Evolutionary conservation across 345 rosid genomes (phyloP), one percentile per base, ranked within the genome.

Genomic region (Dovyalis caffra): DNA sequence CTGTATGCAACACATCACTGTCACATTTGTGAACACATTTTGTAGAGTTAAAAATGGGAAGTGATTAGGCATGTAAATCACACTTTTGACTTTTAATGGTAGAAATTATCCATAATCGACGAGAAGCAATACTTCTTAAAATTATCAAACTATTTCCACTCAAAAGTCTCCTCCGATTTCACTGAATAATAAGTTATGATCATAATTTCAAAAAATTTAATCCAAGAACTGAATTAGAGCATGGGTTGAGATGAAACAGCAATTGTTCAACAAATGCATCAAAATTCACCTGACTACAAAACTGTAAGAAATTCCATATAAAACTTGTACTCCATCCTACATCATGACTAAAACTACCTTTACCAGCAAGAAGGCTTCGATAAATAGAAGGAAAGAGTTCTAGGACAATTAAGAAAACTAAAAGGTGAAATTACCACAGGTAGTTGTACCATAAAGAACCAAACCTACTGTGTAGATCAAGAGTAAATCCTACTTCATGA

Each of bases 271-370:
- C 21, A 51, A 65, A 70, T 14, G 65, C 57, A 1, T 35, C 56
- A 53, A 35, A 25, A 34, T 26, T 61, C 38, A 18, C 66, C 64
- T 12, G 33, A 37, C 77, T 62, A 35, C 74, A 68, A 78, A 78
- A 73, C 70, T 73, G 74, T 15, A 40, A 61, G 71, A 45, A 47
- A 38, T 47, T 32, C 5, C 16, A 4, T 14, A 23, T 32, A 43
- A 65, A 72, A 58, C 66, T 72, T 56, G 31, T 38, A 15, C 35
- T 23, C 33, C 31, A 25, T 51, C 62, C 47, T 62, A 7, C 20
- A 28, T 35, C 2, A 32, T 33, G 18, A 64, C 56, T 71, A 21
- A 47, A 70, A 32, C 10, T 28, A 14, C 4, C 40, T 64, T 31
- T 38, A 64, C 21, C 37, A n/a, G 35, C 58, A 65, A 5, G 11